These are phyloP conservation scores for Pythium guiyangense DNA, from an alignment of 352 stramenopile genomes.

Conservation along the genomic window DNA sequence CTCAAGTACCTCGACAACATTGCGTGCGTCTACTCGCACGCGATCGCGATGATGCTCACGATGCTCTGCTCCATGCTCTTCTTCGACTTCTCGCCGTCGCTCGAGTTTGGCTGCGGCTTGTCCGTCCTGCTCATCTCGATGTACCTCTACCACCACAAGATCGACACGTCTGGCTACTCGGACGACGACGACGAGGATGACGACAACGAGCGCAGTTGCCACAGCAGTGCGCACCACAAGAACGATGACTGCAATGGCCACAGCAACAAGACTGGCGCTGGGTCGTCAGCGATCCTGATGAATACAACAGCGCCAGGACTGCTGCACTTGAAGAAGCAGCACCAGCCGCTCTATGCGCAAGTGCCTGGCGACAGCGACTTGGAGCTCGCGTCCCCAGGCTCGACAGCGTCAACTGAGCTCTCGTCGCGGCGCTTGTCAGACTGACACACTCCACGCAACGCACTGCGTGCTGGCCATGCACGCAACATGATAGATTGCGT, in stretches of 20 bases:
- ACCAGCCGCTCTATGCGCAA: constrained; percentile 55
- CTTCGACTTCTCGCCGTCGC: constrained; percentile 77
- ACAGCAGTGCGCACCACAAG: constrained; percentile 3
- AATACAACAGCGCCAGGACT: constrained; percentile 6
- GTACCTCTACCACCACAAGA: constrained; percentile 85
- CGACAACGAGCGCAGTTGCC: not conserved
- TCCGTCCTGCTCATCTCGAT: constrained; percentile 80
- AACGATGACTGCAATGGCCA: not conserved
- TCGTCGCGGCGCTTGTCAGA: constrained; percentile 8
- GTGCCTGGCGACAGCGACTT: constrained; percentile 26
- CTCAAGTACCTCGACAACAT: constrained; percentile 91
- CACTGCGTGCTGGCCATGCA: no score
- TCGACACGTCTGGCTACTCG: constrained; percentile 19
- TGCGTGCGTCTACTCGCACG: constrained; percentile 81
- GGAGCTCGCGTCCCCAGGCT: constrained; percentile 26
- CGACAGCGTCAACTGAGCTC: not conserved
- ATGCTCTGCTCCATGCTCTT: constrained; percentile 87
- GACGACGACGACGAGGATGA: constrained; percentile 1
- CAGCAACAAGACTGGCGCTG: not conserved
- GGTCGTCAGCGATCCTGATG: not conserved
- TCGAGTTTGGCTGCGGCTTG: constrained; percentile 81
- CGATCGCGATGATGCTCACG: constrained; percentile 87
- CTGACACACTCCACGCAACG: no score
- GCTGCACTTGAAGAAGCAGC: constrained; percentile 46
- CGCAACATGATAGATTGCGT: no score